Percentiles rank a stretch among this genome's conserved stretches.
Evolutionary conservation across 768 basidiomycete species (phyloP).

Genomic region (Exidia glandulosa): DNA sequence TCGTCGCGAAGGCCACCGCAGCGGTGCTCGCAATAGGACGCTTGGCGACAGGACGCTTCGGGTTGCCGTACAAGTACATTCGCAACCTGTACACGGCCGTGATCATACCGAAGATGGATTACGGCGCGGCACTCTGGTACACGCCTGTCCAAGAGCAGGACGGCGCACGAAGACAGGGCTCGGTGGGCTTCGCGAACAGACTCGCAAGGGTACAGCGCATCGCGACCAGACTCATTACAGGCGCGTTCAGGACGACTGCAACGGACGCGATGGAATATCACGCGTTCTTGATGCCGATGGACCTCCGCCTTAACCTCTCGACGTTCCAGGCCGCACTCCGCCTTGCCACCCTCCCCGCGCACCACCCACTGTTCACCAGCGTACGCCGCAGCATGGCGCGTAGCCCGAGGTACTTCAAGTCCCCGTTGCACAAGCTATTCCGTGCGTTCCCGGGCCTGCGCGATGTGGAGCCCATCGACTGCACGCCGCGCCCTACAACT

Average conservation of each 20-base stretch:
- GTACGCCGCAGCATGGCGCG: not conserved
- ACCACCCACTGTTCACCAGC: not conserved
- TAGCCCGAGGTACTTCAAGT: not conserved
- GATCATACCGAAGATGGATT: not conserved
- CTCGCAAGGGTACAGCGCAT: not conserved
- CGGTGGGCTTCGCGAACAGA: not conserved
- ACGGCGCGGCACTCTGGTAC: not conserved
- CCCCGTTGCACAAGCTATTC: not conserved
- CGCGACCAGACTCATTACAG: not conserved
- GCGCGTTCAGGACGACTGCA: not conserved
- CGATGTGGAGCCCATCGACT: not conserved
- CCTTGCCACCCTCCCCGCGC: not conserved
- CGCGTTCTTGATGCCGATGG: not conserved
- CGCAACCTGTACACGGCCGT: not conserved
- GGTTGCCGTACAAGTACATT: not conserved
- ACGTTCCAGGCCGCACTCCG: not conserved
- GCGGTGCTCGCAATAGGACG: not conserved
- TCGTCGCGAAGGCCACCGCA: not conserved
- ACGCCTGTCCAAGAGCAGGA: not conserved
- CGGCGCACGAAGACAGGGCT: too few relatives aligned
- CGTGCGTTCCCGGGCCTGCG: not conserved
- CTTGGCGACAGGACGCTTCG: not conserved
- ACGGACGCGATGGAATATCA: not conserved
- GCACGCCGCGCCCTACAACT: not conserved
- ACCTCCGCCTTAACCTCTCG: not conserved